Evolutionary conservation across 768 basidiomycete genomes (phyloP).

Genomic region (Auricularia cornea): DNA sequence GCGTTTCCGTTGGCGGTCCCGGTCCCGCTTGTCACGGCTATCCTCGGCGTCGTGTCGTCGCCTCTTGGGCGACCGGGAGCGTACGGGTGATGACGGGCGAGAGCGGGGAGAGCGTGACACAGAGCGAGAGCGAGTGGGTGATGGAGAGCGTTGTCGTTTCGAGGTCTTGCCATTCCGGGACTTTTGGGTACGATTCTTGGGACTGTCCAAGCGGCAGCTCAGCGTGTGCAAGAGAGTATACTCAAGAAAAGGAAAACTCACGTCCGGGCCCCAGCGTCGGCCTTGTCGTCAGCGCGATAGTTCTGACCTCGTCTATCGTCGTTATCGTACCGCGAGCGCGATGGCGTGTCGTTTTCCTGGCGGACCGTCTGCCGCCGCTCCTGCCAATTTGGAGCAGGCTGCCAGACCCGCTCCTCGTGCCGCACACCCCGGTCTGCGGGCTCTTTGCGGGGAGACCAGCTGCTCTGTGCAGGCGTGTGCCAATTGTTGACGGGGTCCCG

Average conservation of each 20-base stretch:
- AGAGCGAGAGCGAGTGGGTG: conserved; percentile 45
- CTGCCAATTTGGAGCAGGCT: conserved; percentile 64
- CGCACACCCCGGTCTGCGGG: conserved; percentile 1
- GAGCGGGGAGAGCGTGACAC: conserved; percentile 44
- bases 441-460: conserved; percentile 2
- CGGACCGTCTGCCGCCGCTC: conserved; percentile 26
- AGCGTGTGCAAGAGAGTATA: neutral
- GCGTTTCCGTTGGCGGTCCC: neutral
- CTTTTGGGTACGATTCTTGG: conserved; percentile 24
- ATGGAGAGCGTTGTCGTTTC: conserved; percentile 38
- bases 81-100: conserved; percentile 55
- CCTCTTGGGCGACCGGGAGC: conserved; percentile 52
- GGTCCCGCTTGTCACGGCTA: neutral
- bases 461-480: neutral
- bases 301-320: conserved; percentile 14
- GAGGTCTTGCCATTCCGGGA: conserved; percentile 16
- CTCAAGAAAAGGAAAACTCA: conserved; percentile 27
- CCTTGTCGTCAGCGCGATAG: conserved; percentile 15
- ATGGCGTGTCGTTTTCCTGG: conserved; percentile 27
- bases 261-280: conserved; percentile 34
- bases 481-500: conserved; percentile 3
- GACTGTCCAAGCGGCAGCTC: neutral
- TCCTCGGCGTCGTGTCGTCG: conserved; percentile 12
- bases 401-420: conserved; percentile 55
- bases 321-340: conserved; percentile 28